These are phyloP conservation scores for Aspergillus costaricaensis DNA, from an alignment of 2,329 filamentous ascomycete species.

Conservation along the genomic window DNA sequence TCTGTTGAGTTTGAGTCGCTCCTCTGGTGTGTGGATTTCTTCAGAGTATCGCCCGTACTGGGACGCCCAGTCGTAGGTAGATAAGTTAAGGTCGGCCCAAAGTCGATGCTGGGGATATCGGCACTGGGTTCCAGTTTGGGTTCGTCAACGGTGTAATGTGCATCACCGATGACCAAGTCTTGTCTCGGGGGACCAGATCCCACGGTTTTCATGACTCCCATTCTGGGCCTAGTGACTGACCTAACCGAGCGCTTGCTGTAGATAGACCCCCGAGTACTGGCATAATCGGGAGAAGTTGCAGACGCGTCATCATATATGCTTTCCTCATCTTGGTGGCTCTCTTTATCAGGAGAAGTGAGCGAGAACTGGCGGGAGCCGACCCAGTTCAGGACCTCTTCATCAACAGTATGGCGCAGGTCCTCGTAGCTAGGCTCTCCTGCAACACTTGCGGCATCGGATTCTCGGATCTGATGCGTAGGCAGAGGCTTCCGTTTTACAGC, in stretches of 20 bases:
- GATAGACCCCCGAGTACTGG: slow-evolving; percentile 65
- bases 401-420: slow-evolving; percentile 46
- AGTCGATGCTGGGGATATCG: slow-evolving; percentile 75
- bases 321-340: slow-evolving; percentile 37
- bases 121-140: slow-evolving; percentile 41
- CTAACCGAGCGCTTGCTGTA: slow-evolving; percentile 44
- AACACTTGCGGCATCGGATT: slow-evolving; percentile 22
- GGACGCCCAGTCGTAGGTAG: slow-evolving; percentile 57
- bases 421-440: slow-evolving; percentile 41
- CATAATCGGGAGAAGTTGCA: slow-evolving; percentile 72
- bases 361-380: slow-evolving; percentile 39
- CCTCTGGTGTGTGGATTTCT: slow-evolving; percentile 33
- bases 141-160: slow-evolving; percentile 44
- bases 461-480: slow-evolving; percentile 38
- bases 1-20: slow-evolving; percentile 37
- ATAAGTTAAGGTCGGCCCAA: slow-evolving; percentile 79
- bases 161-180: slow-evolving; percentile 50
- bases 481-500: slow-evolving; percentile 57
- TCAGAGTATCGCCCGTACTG: slow-evolving; percentile 57
- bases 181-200: slow-evolving; percentile 55
- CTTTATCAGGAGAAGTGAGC: slow-evolving; percentile 29
- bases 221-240: slow-evolving; percentile 62
- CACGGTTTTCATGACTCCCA: slow-evolving; percentile 77
- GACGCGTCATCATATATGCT: slow-evolving; percentile 63
- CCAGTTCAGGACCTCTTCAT: slow-evolving; percentile 54